phyloP scores from a whole-genome alignment of 176 grass and related monocot genomes.

The Aegilops umbellulata region DNA sequence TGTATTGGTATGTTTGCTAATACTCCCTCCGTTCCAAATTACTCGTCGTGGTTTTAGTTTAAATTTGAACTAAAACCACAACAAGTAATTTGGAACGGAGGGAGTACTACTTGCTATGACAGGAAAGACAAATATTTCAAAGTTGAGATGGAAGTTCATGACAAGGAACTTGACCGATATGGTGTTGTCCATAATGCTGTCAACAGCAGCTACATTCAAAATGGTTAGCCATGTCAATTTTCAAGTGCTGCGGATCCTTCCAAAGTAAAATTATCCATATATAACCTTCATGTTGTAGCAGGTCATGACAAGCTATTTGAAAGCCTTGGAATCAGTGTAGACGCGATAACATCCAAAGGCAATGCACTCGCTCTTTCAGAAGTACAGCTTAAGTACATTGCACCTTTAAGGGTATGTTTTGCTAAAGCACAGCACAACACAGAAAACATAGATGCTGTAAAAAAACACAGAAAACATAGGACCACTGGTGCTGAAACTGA shows the following conservation, averaged over 20 bases:
- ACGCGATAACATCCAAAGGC: constrained; percentile 31
- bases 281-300: constrained; percentile 3
- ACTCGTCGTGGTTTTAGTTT: too few species aligned
- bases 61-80: too few species aligned
- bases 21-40: too few species aligned
- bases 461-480: background rate
- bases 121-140: constrained; percentile 42
- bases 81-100: too few species aligned
- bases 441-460: background rate
- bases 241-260: background rate
- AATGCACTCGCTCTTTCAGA: constrained; percentile 40
- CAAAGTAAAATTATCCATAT: background rate
- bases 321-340: constrained; percentile 31
- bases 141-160: constrained; percentile 43
- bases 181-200: constrained; percentile 45
- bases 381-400: constrained; percentile 48
- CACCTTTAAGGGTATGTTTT: constrained; percentile 50
- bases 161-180: constrained; percentile 54
- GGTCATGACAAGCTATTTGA: constrained; percentile 43
- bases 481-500: background rate
- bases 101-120: background rate
- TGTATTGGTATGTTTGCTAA: background rate
- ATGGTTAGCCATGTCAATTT: constrained; percentile 21
- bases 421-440: background rate
- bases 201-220: constrained; percentile 47